These are phyloP conservation scores for Cydonia oblonga DNA, from an alignment of 331 rosid genomes.

Conservation along the genomic window DNA sequence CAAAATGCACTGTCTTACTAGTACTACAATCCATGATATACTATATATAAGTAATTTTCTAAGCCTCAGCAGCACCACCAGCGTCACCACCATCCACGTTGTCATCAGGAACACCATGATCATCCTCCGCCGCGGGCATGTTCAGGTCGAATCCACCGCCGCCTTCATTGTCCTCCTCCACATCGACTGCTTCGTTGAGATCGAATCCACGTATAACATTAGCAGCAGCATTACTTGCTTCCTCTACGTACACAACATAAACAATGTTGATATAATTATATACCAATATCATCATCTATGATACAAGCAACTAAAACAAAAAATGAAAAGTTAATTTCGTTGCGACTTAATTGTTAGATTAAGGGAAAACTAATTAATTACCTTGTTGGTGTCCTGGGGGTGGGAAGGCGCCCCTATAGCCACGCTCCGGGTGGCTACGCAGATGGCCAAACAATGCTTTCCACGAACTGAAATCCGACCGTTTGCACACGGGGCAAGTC, in stretches of 20 bases:
- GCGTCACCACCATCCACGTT: neutral
- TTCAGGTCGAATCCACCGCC: neutral
- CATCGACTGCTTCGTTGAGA: conserved; percentile 9
- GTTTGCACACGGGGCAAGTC: neutral
- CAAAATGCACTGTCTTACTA: no score
- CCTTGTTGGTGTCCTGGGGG: neutral
- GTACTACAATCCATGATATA: no score
- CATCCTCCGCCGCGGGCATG: neutral
- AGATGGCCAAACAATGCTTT: conserved; percentile 8
- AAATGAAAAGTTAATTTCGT: no score
- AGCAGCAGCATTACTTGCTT: neutral
- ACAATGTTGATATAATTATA: neutral
- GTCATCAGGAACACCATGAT: neutral
- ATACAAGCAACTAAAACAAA: no score
- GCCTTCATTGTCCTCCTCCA: neutral
- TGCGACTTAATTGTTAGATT: no score
- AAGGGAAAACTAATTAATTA: neutral
- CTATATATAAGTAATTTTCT: no score
- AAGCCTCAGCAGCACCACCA: neutral
- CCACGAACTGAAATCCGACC: neutral
- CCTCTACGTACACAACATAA: neutral
- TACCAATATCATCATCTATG: no score
- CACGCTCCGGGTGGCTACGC: conserved; percentile 2
- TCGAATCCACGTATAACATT: neutral
- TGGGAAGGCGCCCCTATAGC: neutral